Evolutionary conservation across 164 flowering plant genomes (phyloP).

Genomic region (Aristolochia contorta): DNA sequence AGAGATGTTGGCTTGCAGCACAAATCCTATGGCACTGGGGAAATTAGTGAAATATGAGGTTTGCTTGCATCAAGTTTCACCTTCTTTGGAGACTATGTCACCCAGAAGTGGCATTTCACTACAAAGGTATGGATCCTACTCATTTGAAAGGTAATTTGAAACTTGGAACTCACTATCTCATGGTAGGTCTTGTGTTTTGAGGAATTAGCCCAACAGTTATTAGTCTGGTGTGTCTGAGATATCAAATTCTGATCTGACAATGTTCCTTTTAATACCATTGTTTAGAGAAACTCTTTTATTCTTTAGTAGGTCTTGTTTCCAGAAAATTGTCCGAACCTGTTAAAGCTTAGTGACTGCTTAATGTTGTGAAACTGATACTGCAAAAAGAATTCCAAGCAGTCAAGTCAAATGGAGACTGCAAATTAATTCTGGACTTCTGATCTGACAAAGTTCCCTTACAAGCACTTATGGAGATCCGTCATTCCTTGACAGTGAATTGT

Average conservation of each 20-base stretch:
- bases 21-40: constrained; percentile 36
- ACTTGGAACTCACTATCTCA: not conserved
- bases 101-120: not conserved
- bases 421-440: no score
- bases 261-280: no score
- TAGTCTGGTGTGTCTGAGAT: not conserved
- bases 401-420: no score
- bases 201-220: not conserved
- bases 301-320: not conserved
- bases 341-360: no score
- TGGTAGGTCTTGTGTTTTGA: not conserved
- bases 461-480: no score
- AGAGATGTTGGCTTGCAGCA: constrained; percentile 47
- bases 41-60: constrained; percentile 24
- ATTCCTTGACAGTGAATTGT: no score
- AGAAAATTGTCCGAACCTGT: not conserved
- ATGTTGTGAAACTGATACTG: no score
- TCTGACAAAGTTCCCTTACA: no score
- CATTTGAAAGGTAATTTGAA: not conserved
- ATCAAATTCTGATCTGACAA: no score
- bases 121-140: not conserved
- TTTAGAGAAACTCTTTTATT: no score
- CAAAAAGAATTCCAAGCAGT: no score
- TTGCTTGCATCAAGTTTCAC: constrained; percentile 9
- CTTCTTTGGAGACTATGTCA: constrained; percentile 8